phyloP scores from a whole-genome alignment of 1,139 yeast genomes.

The Yamadazyma taylorii region DNA sequence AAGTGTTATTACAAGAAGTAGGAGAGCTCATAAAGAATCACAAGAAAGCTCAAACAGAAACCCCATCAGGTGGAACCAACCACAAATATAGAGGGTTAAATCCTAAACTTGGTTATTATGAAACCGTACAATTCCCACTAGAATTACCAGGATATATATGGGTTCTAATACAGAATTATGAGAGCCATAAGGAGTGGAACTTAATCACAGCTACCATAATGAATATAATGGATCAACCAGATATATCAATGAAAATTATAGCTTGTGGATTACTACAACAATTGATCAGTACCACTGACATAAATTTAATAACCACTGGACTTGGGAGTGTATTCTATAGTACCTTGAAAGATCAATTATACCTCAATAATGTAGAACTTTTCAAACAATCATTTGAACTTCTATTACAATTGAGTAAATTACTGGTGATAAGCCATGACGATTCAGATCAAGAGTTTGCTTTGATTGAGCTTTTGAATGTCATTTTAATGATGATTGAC shows the following conservation, averaged over 20 bases:
- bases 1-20: constrained; percentile 5
- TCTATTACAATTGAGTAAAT: constrained; percentile 4
- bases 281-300: constrained; percentile 18
- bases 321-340: constrained; percentile 37
- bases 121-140: background rate
- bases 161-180: constrained; percentile 23
- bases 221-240: constrained; percentile 53
- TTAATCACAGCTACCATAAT: constrained; percentile 49
- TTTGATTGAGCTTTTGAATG: constrained; percentile 12
- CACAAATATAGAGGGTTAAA: background rate
- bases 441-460: constrained; percentile 3
- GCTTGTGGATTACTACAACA: constrained; percentile 37
- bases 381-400: constrained; percentile 2
- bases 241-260: constrained; percentile 41
- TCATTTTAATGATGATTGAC: constrained; percentile 14
- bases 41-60: too few relatives aligned
- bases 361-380: background rate
- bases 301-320: constrained; percentile 38
- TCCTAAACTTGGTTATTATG: constrained; percentile 1
- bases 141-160: constrained; percentile 28
- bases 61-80: too few relatives aligned
- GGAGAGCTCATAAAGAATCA: constrained; percentile 6
- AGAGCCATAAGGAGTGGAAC: constrained; percentile 36
- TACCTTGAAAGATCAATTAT: background rate
- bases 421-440: too few relatives aligned